A percentile compares a stretch with the other conserved stretches of the same genome.
Evolutionary conservation across 2,329 filamentous ascomycete species (phyloP).

Genomic region (Neurospora sp.): DNA sequence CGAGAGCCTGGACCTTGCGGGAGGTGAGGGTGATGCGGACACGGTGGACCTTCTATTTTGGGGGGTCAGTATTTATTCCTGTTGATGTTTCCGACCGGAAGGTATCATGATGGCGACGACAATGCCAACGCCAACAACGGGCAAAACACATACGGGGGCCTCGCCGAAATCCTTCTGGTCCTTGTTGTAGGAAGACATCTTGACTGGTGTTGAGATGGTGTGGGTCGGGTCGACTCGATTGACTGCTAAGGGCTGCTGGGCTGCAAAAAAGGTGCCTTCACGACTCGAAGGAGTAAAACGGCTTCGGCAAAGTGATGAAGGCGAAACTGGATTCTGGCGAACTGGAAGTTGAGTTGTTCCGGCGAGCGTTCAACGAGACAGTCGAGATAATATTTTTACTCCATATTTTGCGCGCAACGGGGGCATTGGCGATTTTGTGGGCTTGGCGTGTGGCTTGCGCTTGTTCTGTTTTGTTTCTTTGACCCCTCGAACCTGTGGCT

Average conservation of each 20-base stretch:
- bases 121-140: background rate
- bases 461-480: background rate
- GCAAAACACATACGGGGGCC: constrained; percentile 56
- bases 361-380: background rate
- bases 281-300: constrained; percentile 58
- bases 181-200: constrained; percentile 85
- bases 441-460: background rate
- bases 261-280: constrained; percentile 43
- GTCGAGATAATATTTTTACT: background rate
- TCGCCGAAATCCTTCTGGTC: constrained; percentile 88
- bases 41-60: constrained; percentile 15
- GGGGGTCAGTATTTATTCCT: background rate
- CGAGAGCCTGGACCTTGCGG: constrained; percentile 88
- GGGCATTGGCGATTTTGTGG: background rate
- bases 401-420: background rate
- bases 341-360: constrained; percentile 27
- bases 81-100: background rate
- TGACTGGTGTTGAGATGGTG: constrained; percentile 27
- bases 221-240: constrained; percentile 2
- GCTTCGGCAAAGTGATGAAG: constrained; percentile 22
- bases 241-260: constrained; percentile 5
- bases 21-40: constrained; percentile 38
- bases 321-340: constrained; percentile 5
- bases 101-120: background rate
- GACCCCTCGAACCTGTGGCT: background rate